phyloP scores from a whole-genome alignment of 441 rosid genomes.

The Corymbia citriodora region DNA sequence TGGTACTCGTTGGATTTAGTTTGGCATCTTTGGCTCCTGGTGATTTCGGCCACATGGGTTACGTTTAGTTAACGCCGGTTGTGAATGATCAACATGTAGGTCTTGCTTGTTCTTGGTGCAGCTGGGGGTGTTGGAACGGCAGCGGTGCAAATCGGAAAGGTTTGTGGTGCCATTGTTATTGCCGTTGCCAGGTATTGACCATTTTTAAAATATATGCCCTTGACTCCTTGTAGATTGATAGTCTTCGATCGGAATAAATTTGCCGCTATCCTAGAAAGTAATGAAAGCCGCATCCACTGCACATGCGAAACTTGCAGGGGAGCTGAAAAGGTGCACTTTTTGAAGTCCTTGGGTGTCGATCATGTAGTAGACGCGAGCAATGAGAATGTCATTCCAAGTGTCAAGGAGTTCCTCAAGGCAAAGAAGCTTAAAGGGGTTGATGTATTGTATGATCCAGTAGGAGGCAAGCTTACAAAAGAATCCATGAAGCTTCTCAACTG shows the following conservation, averaged over 20 bases:
- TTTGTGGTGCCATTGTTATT: constrained; percentile 71
- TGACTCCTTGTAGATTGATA: neutral
- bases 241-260: neutral
- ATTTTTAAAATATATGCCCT: neutral
- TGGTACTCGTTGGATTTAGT: neutral
- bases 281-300: neutral
- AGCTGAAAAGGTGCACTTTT: constrained; percentile 57
- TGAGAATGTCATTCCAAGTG: constrained; percentile 59
- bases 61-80: neutral
- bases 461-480: constrained; percentile 77
- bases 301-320: constrained; percentile 37
- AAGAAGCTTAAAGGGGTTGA: constrained; percentile 87
- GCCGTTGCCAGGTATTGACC: constrained; percentile 69
- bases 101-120: constrained; percentile 91
- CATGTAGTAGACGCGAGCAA: constrained; percentile 68
- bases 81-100: constrained; percentile 28
- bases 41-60: neutral
- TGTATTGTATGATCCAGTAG: constrained; percentile 91
- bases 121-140: constrained; percentile 98
- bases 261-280: neutral
- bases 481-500: constrained; percentile 79
- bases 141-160: constrained; percentile 92
- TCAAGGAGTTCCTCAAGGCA: constrained; percentile 65
- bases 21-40: neutral
- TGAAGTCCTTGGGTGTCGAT: constrained; percentile 79